phyloP scores from a whole-genome alignment of 345 rosid species.

The Corymbia maculata region DNA sequence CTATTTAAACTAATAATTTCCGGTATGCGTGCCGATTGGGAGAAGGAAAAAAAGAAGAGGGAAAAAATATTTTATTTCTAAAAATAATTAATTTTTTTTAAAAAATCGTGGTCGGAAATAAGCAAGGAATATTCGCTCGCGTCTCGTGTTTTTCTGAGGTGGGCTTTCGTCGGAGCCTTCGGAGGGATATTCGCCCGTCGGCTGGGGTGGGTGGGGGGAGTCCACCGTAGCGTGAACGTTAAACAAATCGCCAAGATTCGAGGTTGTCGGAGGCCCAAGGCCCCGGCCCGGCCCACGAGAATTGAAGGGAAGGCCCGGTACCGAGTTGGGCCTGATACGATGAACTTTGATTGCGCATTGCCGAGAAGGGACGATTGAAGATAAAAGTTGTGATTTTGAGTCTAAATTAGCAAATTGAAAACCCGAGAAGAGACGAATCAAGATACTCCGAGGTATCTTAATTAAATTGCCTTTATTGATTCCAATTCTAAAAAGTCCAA shows the following conservation, averaged over 20 bases:
- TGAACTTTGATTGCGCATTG: not conserved
- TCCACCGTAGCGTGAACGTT: not conserved
- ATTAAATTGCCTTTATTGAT: not conserved
- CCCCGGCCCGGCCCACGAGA: not conserved
- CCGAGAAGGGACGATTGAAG: not conserved
- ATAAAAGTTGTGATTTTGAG: not conserved
- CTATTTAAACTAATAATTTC: not conserved
- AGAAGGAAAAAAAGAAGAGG: not conserved
- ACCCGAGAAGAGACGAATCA: too few species aligned
- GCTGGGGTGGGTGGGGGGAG: not conserved
- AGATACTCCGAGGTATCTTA: not conserved
- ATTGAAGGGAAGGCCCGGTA: not conserved
- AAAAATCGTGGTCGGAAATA: not conserved
- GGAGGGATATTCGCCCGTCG: not conserved
- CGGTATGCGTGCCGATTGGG: not conserved
- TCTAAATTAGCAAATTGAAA: too few species aligned
- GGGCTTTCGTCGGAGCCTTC: not conserved
- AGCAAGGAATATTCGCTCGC: not conserved
- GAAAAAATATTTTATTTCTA: not conserved
- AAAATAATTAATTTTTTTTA: rapidly evolving
- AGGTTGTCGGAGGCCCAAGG: not conserved
- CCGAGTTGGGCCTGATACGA: not conserved
- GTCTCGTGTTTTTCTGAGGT: not conserved
- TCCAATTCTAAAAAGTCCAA: not conserved
- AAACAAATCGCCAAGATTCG: not conserved